Evolutionary conservation across 257 asterid genomes (phyloP), one percentile per base, ranked within the genome.

Genomic region (Ajuga chamaepitys): DNA sequence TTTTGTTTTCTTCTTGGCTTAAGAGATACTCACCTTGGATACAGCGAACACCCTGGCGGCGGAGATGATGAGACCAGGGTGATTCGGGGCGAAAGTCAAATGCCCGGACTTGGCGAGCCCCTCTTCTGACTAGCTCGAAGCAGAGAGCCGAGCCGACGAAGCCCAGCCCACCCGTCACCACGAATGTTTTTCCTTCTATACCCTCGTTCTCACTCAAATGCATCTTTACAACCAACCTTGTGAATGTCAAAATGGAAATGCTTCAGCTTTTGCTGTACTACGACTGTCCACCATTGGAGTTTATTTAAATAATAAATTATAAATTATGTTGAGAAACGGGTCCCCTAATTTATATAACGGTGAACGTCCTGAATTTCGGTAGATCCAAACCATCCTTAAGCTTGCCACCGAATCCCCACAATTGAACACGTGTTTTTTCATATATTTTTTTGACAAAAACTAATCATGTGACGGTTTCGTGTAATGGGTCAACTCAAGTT

Each of bases 171-270:
- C 96, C 99, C 0, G 95, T 93, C 7, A 93, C 97, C 51, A 88
- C 88, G 58, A 93, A 93, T 70, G 74, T 76, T 17, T 81, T 76
- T 18, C 82, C 77, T 81, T 93, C 95, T 4, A 93, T 86, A 22
- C 99, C 99, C 71, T 93, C 99, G 68, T 86, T 88, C 83, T 93
- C 99, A 78, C 96, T 93, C 67, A 89, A 77, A 84, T 93, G 92
- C 99, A 93, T 93, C 67, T 71, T 25, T 30, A 63, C 17, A 34
- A 47, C 1, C 11, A 57, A 42, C 25, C 45, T 40, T 47, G 50
- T 2, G 9, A 2, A 5, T 28, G 5, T 28, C 5, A 28, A 28
- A 2, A 28, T 28, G 34, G 0, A 58, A 38, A 64, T 44, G 59
- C 18, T 20, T 48, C 66, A 63, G 10, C 37, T 3, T 30, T 30